These are phyloP conservation scores for Podospora comata DNA, from an alignment of 495 filamentous ascomycete species.

Conservation along the genomic window DNA sequence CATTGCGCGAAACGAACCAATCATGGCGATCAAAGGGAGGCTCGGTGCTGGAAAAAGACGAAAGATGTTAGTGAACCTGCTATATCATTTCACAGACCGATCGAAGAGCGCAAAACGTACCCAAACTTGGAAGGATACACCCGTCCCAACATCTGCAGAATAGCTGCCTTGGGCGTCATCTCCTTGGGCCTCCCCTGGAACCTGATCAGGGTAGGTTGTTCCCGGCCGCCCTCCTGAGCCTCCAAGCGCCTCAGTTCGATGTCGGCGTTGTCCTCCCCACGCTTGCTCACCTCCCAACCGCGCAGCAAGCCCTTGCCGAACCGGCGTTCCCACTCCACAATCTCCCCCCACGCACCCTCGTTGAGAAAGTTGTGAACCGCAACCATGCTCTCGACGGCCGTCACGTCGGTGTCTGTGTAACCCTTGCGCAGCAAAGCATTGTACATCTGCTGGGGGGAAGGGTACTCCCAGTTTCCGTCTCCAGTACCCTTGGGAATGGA, in stretches of 20 bases:
- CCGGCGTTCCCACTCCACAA: conserved; percentile 83
- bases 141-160: conserved; percentile 73
- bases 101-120: conserved; percentile 43
- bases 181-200: conserved; percentile 89
- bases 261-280: conserved; percentile 60
- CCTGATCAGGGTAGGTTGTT: conserved; percentile 66
- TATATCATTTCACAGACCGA: neutral
- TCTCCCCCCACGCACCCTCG: conserved; percentile 94
- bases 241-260: conserved; percentile 34
- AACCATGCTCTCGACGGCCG: conserved; percentile 96
- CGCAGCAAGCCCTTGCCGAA: conserved; percentile 67
- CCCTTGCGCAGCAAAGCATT: conserved; percentile 95
- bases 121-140: conserved; percentile 75
- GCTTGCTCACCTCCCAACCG: conserved; percentile 72
- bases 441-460: conserved; percentile 98
- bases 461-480: conserved; percentile 90
- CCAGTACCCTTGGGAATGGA: conserved; percentile 81
- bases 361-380: conserved; percentile 97
- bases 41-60: conserved; percentile 50
- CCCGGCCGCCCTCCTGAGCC: conserved; percentile 34
- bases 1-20: conserved; percentile 80
- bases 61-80: conserved; percentile 7
- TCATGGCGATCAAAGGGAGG: conserved; percentile 98
- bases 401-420: conserved; percentile 86
- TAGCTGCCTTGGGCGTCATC: conserved; percentile 81